These are phyloP conservation scores for Diaporthe sp. DNA, from an alignment of 2,329 filamentous ascomycete genomes.

Conservation along the genomic window DNA sequence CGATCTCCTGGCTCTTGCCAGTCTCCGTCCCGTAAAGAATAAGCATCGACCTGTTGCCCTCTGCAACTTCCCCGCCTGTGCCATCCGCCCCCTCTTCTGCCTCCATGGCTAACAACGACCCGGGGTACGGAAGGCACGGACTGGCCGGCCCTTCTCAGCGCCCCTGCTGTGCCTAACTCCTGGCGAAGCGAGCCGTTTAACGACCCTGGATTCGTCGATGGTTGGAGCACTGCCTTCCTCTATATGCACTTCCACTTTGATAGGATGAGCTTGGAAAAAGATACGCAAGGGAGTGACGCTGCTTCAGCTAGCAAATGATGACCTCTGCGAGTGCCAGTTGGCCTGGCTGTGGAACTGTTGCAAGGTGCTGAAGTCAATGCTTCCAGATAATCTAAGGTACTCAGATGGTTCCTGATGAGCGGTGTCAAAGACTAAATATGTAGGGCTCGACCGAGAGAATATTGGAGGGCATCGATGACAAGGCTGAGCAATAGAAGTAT, in stretches of 20 bases:
- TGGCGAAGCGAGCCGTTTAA: neutral
- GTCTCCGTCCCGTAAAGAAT: constrained; percentile 96
- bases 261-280: neutral
- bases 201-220: neutral
- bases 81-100: constrained; percentile 23
- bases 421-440: neutral
- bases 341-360: neutral
- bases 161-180: neutral
- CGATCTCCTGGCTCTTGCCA: constrained; percentile 92
- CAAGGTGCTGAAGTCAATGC: neutral
- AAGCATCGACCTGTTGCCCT: constrained; percentile 65
- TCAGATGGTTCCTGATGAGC: too few relatives aligned
- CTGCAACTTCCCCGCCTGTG: constrained; percentile 41
- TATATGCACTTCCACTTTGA: neutral
- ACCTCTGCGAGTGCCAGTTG: neutral
- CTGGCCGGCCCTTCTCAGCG: neutral
- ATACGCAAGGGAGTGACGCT: neutral
- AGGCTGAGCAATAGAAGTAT: constrained; percentile 28
- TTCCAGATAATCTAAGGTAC: neutral
- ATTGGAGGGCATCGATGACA: neutral
- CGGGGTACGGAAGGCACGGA: neutral
- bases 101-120: constrained; percentile 19
- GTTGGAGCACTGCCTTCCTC: neutral
- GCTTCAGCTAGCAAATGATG: neutral
- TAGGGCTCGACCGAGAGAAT: neutral